Evolutionary conservation across 176 grass and related monocot species (phyloP), one percentile per base, ranked within the genome.

Genomic region (Phoenix roebelenii): DNA sequence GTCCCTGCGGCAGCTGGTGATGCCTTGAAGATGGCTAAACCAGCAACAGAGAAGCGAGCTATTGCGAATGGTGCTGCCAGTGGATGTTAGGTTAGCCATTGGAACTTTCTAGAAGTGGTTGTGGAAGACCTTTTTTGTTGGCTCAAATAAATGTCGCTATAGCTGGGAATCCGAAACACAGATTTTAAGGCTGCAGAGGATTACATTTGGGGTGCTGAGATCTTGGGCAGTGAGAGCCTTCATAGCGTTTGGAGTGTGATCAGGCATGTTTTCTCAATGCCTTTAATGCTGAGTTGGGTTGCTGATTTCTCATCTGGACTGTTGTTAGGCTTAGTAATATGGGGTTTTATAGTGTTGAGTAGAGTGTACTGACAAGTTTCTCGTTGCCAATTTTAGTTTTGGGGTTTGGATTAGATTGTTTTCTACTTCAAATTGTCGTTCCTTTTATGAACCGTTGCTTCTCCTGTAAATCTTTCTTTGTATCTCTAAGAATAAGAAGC

Each of bases 251-350:
- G 54, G 65, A 61, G 65, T 55, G 50, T 19, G 60, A 25, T 14
- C 15, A 63, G 23, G 4, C 20, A 25, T 18, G 66, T 64, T 61
- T 72, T 58, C 55, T 44, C 58, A 67, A 71, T 78, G 67, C 23
- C 49, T 55, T 65, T 52, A 32, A 72, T 59, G 32, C 55, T 18
- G 16, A 70, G 67, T 71, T 71, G 28, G 76, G 55, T 65, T 63
- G 55, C 49, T 44, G 25, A 53, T 71, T 77, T 63, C 5, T 26
- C 39, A 54, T 58, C 61, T 61, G 18, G 30, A 26, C 58, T 22
- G 66, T 57, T 78, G 28, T 58, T 78, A 71, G 75, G 49, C 52
- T 67, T 30, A 72, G 28, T 67, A 65, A 58, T 59, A 57, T 78
- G 65, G 57, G 67, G 20, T 59, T 54, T 71, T 65, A 65, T 78